Evolutionary conservation across 495 filamentous ascomycete genomes (phyloP).

Genomic region (Evansstolkia leycettana): DNA sequence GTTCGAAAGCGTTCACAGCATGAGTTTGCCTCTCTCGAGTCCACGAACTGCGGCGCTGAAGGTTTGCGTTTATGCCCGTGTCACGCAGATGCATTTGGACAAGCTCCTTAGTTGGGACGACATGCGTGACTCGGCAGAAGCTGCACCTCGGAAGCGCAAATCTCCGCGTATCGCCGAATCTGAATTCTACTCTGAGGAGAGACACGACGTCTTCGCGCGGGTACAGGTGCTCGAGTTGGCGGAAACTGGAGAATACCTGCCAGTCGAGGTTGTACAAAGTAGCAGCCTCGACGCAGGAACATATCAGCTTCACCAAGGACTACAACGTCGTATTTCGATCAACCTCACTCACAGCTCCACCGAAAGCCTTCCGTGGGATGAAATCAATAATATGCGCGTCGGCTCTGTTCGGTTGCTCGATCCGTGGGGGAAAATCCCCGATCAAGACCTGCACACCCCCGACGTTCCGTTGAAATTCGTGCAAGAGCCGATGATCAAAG

Average conservation of each 20-base stretch:
- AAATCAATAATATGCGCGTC: conserved; percentile 60
- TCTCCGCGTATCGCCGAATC: conserved; percentile 71
- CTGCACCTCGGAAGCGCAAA: conserved; percentile 45
- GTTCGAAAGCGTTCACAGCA: conserved; percentile 96
- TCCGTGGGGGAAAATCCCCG: conserved; percentile 69
- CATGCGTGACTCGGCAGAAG: conserved; percentile 60
- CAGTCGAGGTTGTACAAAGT: conserved; percentile 83
- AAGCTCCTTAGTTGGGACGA: conserved; percentile 98
- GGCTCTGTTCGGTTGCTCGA: conserved; percentile 75
- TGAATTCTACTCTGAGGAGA: conserved; percentile 85
- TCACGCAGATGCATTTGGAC: conserved; percentile 89
- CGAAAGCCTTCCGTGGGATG: conserved; percentile 75
- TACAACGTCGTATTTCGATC: conserved; percentile 81
- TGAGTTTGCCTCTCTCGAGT: conserved; percentile 87
- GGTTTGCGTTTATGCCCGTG: conserved; percentile 87
- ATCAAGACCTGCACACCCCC: conserved; percentile 53
- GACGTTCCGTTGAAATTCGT: conserved; percentile 70
- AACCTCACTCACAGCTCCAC: conserved; percentile 81
- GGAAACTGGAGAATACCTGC: conserved; percentile 80
- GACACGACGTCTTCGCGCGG: conserved; percentile 83
- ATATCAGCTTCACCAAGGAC: conserved; percentile 89
- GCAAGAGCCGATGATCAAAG: conserved; percentile 59
- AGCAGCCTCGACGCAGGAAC: conserved; percentile 71
- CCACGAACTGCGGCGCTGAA: conserved; percentile 63
- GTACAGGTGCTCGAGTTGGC: conserved; percentile 82